Base-by-base conservation (phyloP, 192 early-diverging fungal species). In the Diversispora eburnea region DNA sequence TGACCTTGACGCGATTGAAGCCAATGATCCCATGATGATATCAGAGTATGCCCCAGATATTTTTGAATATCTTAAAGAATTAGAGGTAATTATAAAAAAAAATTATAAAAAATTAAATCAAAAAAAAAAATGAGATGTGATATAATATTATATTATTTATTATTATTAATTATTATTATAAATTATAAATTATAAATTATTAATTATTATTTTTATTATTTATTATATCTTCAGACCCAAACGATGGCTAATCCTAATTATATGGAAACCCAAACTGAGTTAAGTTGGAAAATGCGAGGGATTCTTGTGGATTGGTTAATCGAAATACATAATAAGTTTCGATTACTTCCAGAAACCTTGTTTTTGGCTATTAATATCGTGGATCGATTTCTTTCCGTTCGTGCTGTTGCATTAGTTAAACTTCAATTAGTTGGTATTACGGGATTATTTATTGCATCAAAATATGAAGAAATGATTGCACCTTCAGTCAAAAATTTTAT, bases 221-320 rank as follows among this genome's bases (percentile, higher is more conserved):
- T 20, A 52, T 43, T 49, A 33, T 22, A 57, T 41, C 4, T 73
- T 15, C 74, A 90, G 88, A 75, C 55, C 12, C 72, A 81, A 61
- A 88, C 87, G 1, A 86, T 95, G 87, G 92, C 95, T 4, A 87
- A 93, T 73, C 84, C 92, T 8, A 41, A 78, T 59, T 98, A 99
- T 77, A 94, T 95, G 85, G 83, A 85, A 41, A 79, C 83, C 42
- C 98, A 99, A 79, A 85, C 87, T 43, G 92, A 95, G 58, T 85
- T 99, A 41, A 80, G 83, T 20, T 97, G 95, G 95, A 88, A 87
- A 60, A 98, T 98, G 96, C 89, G 98, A 70, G 80, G 82, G 62
- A 89, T 97, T 41, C 81, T 99, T n/a, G 84, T 97, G 42, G 94
- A 98, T 80, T 99, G 98, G 98, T 83, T 99, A 0, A 86, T 96